Evolutionary conservation across 306 rosid genomes (phyloP).

Genomic region (Lablab purpureus): DNA sequence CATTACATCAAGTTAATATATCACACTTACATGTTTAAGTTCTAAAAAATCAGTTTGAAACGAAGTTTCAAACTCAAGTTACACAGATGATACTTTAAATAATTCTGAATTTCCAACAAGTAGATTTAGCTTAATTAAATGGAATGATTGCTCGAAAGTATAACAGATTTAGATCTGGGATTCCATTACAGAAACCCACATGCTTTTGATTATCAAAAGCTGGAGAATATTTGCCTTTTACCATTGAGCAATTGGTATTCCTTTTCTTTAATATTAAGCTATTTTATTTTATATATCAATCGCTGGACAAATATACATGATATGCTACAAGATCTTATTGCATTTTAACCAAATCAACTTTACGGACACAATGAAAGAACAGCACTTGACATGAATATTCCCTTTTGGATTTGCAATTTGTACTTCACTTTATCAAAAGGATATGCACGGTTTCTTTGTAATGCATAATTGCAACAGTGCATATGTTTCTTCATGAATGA

Average conservation of each 20-base stretch:
- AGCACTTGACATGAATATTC: conserved; percentile 56
- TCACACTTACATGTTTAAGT: background rate
- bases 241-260: conserved; percentile 40
- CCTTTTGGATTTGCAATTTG: conserved; percentile 49
- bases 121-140: conserved; percentile 39
- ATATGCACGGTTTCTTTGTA: conserved; percentile 39
- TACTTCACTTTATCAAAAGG: conserved; percentile 47
- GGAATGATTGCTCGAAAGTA: conserved; percentile 48
- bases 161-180: conserved; percentile 68
- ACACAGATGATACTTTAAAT: conserved; percentile 19
- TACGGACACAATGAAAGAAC: conserved; percentile 21
- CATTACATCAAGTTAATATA: too few relatives aligned
- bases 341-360: conserved; percentile 48
- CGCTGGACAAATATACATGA: conserved; percentile 46
- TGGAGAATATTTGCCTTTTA: conserved; percentile 72
- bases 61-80: conserved; percentile 1
- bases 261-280: conserved; percentile 39
- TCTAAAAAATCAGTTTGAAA: background rate
- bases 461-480: conserved; percentile 38
- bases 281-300: conserved; percentile 38
- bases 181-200: conserved; percentile 68
- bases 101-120: conserved; percentile 22
- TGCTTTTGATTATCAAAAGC: conserved; percentile 74
- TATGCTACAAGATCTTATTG: conserved; percentile 39
- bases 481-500: conserved; percentile 25